These are phyloP conservation scores for Collybia mongolica DNA, from an alignment of 768 basidiomycete genomes.

Conservation along the genomic window DNA sequence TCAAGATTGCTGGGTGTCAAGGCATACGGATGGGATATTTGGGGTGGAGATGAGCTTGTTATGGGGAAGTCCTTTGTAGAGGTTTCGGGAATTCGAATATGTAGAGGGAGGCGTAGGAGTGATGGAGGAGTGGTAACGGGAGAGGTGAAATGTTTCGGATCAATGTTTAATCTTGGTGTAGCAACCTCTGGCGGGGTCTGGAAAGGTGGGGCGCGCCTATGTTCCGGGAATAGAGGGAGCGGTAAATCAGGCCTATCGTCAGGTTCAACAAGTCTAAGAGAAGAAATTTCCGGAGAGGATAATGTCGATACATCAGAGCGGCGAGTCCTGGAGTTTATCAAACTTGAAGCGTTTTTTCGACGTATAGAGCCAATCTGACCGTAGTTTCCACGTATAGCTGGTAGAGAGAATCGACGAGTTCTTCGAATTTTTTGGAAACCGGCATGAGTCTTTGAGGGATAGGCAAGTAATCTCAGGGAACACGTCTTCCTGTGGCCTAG, in stretches of 20 bases:
- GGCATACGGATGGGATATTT: conserved; percentile 29
- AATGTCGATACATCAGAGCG: conserved; percentile 13
- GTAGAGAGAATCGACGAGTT: conserved; percentile 29
- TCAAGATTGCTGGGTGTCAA: conserved; percentile 11
- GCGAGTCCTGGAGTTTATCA: conserved; percentile 19
- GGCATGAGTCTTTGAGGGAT: conserved; percentile 15
- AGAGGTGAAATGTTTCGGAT: not conserved
- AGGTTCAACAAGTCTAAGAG: conserved; percentile 21
- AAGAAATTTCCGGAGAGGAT: conserved; percentile 14
- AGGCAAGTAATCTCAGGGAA: conserved; percentile 16
- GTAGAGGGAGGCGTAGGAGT: not conserved
- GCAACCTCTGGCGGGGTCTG: not conserved
- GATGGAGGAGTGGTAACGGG: no score
- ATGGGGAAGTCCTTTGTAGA: not conserved
- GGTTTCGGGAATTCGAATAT: not conserved
- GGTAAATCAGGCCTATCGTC: conserved; percentile 12
- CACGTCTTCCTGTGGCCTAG: conserved; percentile 8
- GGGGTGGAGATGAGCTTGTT: conserved; percentile 1
- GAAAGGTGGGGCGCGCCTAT: not conserved
- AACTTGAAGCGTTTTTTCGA: conserved; percentile 21
- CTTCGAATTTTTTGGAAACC: conserved; percentile 6
- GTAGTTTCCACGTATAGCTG: conserved; percentile 17
- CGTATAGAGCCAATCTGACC: conserved; percentile 7
- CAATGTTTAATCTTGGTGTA: conserved; percentile 5
- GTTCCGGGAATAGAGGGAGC: conserved; percentile 16